Evolutionary conservation across 176 grass and related monocot species (phyloP).

Genomic region (Zea mays): DNA sequence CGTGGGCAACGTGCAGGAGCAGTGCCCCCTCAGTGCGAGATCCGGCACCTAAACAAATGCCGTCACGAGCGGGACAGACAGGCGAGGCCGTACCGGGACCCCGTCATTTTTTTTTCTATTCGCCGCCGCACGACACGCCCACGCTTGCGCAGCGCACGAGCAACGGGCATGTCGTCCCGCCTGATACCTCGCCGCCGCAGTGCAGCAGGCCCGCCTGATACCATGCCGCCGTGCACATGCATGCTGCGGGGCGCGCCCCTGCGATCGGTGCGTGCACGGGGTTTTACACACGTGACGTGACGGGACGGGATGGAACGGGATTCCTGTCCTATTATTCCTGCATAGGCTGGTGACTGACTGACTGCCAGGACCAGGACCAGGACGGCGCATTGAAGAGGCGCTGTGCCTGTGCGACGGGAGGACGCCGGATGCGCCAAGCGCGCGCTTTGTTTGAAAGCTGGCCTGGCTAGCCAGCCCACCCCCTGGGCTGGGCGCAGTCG

Average conservation of each 20-base stretch:
- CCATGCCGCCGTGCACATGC: slow-evolving; percentile 28
- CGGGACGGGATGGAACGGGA: background rate
- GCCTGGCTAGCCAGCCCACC: background rate
- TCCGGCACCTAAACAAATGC: slow-evolving; percentile 23
- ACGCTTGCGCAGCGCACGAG: slow-evolving; percentile 1
- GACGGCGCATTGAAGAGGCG: slow-evolving; percentile 17
- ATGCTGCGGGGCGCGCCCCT: no score
- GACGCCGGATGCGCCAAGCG: background rate
- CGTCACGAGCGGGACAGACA: background rate
- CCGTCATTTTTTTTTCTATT: background rate
- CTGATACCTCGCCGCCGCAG: background rate
- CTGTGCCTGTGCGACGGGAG: background rate
- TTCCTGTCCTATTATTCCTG: background rate
- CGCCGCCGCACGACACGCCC: background rate
- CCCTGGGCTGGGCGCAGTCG: background rate
- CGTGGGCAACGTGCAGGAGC: slow-evolving; percentile 9
- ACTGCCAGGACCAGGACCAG: background rate
- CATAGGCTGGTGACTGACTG: background rate
- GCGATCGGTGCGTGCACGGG: background rate
- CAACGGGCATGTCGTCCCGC: slow-evolving; percentile 33
- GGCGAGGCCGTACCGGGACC: background rate
- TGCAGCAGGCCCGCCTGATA: background rate
- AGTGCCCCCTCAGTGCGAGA: background rate
- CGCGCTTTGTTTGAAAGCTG: background rate
- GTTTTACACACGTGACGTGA: background rate